These are phyloP conservation scores for Ophiobolus disseminans DNA, from an alignment of 2,329 filamentous ascomycete genomes.

Conservation along the genomic window DNA sequence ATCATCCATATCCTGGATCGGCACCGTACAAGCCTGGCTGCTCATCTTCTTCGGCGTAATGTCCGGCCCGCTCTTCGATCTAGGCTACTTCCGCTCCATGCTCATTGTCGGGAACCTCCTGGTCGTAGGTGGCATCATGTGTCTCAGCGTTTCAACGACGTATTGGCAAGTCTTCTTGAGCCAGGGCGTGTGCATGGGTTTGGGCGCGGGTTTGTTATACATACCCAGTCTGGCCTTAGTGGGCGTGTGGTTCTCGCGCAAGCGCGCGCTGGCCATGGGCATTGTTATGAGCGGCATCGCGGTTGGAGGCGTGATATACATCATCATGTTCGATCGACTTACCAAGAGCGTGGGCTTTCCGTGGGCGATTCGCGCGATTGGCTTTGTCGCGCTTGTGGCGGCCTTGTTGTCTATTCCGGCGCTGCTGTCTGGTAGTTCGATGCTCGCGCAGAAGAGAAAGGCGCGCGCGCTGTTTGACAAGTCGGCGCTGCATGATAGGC, in stretches of 20 bases:
- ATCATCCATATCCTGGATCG: slow-evolving; percentile 56
- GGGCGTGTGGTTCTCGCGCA: slow-evolving; percentile 45
- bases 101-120: slow-evolving; percentile 56
- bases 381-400: slow-evolving; percentile 41
- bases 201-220: slow-evolving; percentile 46
- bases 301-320: slow-evolving; percentile 47
- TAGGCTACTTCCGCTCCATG: slow-evolving; percentile 56
- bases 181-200: slow-evolving; percentile 60
- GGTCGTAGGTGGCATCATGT: slow-evolving; percentile 68
- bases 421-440: slow-evolving; percentile 40
- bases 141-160: slow-evolving; percentile 62
- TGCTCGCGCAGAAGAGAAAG: slow-evolving; percentile 37
- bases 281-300: slow-evolving; percentile 50
- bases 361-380: slow-evolving; percentile 46
- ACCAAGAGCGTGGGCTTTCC: slow-evolving; percentile 38
- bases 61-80: slow-evolving; percentile 57
- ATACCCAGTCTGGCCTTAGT: slow-evolving; percentile 48
- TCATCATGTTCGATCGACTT: slow-evolving; percentile 46
- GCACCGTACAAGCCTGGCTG: slow-evolving; percentile 53
- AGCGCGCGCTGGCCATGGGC: slow-evolving; percentile 43
- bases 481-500: slow-evolving; percentile 39
- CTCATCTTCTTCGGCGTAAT: slow-evolving; percentile 62
- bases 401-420: slow-evolving; percentile 45
- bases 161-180: slow-evolving; percentile 64
- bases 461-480: slow-evolving; percentile 44